Percentiles rank a stretch among this genome's conserved stretches.
Conservation (phyloP, 352 stramenopile species). For the Phytophthora nicotianae region DNA sequence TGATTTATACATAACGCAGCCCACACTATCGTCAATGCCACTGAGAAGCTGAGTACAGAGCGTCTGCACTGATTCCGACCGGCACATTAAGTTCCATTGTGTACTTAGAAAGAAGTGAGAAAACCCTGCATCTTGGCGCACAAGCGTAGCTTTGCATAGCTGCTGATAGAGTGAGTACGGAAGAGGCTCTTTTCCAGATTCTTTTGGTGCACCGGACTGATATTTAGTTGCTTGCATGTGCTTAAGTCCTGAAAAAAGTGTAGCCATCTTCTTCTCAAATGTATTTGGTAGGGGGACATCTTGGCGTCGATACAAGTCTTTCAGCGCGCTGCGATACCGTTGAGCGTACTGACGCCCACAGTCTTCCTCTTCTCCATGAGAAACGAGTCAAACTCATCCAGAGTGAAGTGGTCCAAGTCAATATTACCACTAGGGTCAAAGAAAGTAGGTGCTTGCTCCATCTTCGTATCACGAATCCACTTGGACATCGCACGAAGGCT, state of each 20-base stretch:
- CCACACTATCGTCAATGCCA: background rate
- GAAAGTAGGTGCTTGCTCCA: background rate
- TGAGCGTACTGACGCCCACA: constrained; percentile 4
- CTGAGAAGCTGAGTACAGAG: background rate
- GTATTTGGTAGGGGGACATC: background rate
- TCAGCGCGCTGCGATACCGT: constrained; percentile 10
- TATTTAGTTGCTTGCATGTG: background rate
- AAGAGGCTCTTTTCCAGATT: background rate
- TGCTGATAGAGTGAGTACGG: background rate
- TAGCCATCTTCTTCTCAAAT: constrained; percentile 7
- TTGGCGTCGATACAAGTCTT: constrained; percentile 11
- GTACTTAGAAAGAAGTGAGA: background rate
- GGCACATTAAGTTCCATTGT: background rate
- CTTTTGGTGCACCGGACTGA: background rate
- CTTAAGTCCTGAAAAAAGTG: constrained; percentile 12
- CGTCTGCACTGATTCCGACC: background rate
- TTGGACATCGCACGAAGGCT: background rate
- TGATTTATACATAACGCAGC: background rate
- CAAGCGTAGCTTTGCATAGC: background rate
- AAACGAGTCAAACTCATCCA: constrained; percentile 3
- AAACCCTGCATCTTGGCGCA: background rate
- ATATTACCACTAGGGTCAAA: constrained; percentile 4
- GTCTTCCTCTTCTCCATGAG: constrained; percentile 8
- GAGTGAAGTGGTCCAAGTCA: background rate
- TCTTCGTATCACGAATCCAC: constrained; percentile 7